Evolutionary conservation across 192 early-diverging fungal genomes (phyloP).

Genomic region (Umbelopsis sp.): DNA sequence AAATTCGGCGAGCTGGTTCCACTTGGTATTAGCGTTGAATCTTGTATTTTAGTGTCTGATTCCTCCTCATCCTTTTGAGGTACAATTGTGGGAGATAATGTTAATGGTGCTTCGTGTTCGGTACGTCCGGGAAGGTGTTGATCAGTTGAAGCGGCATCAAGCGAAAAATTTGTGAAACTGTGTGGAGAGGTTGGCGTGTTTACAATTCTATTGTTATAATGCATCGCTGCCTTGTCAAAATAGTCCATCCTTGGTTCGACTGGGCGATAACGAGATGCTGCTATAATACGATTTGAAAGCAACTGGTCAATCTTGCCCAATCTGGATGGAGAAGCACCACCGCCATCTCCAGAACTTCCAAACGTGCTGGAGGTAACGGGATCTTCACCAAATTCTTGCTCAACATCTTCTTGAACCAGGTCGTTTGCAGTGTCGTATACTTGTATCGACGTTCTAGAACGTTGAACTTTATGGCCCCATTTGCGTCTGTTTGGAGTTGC

Average conservation of each 20-base stretch:
- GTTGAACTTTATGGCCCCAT: background rate
- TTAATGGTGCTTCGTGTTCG: background rate
- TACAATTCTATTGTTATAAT: background rate
- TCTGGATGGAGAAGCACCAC: background rate
- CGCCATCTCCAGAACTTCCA: background rate
- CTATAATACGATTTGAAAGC: background rate
- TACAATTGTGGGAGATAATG: background rate
- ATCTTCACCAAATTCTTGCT: constrained; percentile 48
- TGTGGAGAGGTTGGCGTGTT: background rate
- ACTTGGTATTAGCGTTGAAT: background rate
- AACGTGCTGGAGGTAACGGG: background rate
- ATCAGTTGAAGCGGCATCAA: background rate
- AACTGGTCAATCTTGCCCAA: background rate
- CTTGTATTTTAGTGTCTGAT: too few species aligned
- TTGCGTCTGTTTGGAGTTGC: background rate
- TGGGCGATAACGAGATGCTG: background rate
- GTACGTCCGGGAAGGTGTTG: background rate
- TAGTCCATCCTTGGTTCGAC: background rate
- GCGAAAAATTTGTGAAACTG: background rate
- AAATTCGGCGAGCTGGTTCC: background rate
- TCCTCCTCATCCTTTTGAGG: background rate
- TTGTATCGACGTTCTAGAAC: constrained; percentile 42
- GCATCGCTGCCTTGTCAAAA: background rate
- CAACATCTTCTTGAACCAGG: constrained; percentile 56
- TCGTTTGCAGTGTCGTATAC: constrained; percentile 56